Evolutionary conservation across 495 filamentous ascomycete species (phyloP).

Genomic region (Antarctomyces pellizariae): DNA sequence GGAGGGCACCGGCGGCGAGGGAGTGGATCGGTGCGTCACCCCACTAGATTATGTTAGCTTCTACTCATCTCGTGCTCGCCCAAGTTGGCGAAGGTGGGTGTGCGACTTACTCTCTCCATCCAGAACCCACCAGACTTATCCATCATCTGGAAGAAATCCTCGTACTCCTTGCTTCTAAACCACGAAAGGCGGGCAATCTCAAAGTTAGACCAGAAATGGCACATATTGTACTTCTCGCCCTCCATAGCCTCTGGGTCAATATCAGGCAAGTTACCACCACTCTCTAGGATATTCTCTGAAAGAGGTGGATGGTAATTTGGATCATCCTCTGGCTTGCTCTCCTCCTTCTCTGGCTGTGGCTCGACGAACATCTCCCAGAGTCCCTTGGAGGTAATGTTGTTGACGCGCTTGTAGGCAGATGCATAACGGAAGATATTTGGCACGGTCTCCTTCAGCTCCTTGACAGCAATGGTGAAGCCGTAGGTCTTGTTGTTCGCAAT

Average conservation of each 20-base stretch:
- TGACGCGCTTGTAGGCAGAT: conserved; percentile 90
- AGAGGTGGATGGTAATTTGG: conserved; percentile 46
- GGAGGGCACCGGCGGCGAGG: conserved; percentile 73
- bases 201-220: conserved; percentile 99
- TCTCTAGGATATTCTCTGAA: conserved; percentile 67
- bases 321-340: conserved; percentile 25
- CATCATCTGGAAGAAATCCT: conserved; percentile 99
- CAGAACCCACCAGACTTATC: conserved; percentile 94
- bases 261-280: conserved; percentile 44
- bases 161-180: conserved; percentile 89
- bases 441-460: conserved; percentile 93
- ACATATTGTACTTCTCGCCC: conserved; percentile 98
- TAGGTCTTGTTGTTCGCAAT: conserved; percentile 86
- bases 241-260: conserved; percentile 91
- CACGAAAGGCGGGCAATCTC: conserved; percentile 90
- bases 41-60: conserved; percentile 41
- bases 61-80: conserved; percentile 3
- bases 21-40: conserved; percentile 98
- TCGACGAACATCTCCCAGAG: conserved; percentile 99
- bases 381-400: conserved; percentile 77
- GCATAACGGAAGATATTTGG: conserved; percentile 98
- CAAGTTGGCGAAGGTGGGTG: conserved; percentile 4
- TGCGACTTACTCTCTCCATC: conserved; percentile 71
- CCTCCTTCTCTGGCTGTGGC: conserved; percentile 32
- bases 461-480: conserved; percentile 96